Conservation (phyloP, 345 rosid genomes). For the Excoecaria agallocha region DNA sequence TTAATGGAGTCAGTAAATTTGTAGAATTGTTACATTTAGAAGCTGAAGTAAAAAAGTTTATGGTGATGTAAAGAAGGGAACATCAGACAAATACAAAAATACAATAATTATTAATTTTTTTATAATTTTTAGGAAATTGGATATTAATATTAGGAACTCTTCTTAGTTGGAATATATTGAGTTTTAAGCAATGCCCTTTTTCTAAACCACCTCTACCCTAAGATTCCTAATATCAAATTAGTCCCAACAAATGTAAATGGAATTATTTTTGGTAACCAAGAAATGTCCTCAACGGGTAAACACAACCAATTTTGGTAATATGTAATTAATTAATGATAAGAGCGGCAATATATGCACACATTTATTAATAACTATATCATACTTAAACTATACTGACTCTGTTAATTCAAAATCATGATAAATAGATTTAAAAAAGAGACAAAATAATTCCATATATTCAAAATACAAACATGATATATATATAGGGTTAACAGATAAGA, state of each 20-base stretch:
- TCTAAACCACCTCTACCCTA: constrained; percentile 18
- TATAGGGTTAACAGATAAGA: no score
- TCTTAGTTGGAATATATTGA: constrained; percentile 9
- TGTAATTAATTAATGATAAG: constrained; percentile 27
- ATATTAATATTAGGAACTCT: not conserved
- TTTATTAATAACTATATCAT: no score
- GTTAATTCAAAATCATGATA: no score
- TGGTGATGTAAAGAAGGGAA: not conserved
- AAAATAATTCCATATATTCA: no score
- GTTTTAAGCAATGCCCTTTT: constrained; percentile 22
- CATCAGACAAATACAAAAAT: not conserved
- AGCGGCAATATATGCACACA: constrained; percentile 7
- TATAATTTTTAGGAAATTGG: not conserved
- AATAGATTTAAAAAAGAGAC: no score
- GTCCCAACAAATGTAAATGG: constrained; percentile 12
- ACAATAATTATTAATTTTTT: not conserved
- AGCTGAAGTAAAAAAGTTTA: not conserved
- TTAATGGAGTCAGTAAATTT: not conserved
- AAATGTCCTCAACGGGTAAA: constrained; percentile 20
- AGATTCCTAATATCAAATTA: constrained; percentile 27
- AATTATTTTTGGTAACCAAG: constrained; percentile 12
- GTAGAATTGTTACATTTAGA: not conserved
- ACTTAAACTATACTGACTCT: no score
- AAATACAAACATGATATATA: no score
- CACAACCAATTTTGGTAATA: constrained; percentile 8